Evolutionary conservation across 108 stramenopile genomes (phyloP).

Genomic region (Parmales sp.): DNA sequence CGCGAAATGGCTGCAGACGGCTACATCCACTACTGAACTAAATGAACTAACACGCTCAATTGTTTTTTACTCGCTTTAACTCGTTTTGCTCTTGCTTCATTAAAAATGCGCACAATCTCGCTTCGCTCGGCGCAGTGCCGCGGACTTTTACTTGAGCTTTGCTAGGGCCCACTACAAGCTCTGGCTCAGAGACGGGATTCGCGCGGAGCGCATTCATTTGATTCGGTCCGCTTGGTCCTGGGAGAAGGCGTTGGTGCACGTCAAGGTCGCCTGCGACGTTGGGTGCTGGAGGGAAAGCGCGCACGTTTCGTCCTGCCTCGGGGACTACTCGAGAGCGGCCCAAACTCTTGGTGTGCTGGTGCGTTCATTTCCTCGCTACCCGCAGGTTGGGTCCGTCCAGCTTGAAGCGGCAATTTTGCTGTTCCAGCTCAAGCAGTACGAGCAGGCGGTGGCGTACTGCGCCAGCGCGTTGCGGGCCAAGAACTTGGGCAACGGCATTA

Average conservation of each 20-base stretch:
- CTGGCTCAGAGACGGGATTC: background rate
- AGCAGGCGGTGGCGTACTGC: background rate
- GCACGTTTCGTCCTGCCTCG: background rate
- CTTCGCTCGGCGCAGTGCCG: no score
- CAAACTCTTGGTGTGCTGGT: background rate
- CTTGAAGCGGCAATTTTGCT: slow-evolving; percentile 5
- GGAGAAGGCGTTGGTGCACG: slow-evolving; percentile 3
- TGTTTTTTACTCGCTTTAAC: no score
- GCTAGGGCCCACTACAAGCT: background rate
- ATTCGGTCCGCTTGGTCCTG: background rate
- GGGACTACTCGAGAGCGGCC: slow-evolving; percentile 8
- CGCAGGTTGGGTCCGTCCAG: background rate
- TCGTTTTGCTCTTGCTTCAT: no score
- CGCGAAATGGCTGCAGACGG: no score
- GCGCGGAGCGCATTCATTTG: slow-evolving; percentile 1
- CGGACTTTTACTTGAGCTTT: background rate
- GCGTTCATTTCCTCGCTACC: background rate
- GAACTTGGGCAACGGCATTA: background rate
- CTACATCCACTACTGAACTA: no score
- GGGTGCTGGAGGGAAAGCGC: slow-evolving; percentile 10
- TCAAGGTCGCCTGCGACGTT: slow-evolving; percentile 10
- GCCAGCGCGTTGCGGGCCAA: background rate
- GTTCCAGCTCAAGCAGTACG: slow-evolving; percentile 7
- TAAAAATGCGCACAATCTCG: no score
- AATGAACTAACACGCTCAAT: no score